Evolutionary conservation across 306 rosid genomes (phyloP).

Genomic region (Inga leiocalycina): DNA sequence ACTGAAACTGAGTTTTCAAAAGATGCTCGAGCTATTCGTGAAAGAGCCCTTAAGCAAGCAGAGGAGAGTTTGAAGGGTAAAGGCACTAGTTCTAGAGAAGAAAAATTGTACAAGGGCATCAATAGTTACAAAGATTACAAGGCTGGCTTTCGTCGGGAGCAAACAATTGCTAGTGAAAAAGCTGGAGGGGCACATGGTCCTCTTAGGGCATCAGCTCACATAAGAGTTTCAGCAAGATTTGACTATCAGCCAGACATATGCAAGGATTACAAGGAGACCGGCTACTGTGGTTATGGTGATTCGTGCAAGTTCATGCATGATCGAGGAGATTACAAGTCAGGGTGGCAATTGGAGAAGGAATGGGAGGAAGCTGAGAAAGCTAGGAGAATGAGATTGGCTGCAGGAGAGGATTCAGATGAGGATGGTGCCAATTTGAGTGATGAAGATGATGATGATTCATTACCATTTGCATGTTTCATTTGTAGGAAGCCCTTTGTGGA

Average conservation of each 20-base stretch:
- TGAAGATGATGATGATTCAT: slow-evolving; percentile 55
- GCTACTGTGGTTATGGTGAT: slow-evolving; percentile 87
- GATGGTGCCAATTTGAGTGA: slow-evolving; percentile 45
- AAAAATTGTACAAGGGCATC: slow-evolving; percentile 67
- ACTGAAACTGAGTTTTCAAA: slow-evolving; percentile 78
- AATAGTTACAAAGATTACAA: slow-evolving; percentile 72
- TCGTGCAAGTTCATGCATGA: slow-evolving; percentile 91
- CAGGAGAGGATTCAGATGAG: slow-evolving; percentile 50
- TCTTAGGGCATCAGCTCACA: slow-evolving; percentile 89
- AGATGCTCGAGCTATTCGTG: slow-evolving; percentile 81
- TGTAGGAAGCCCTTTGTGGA: slow-evolving; percentile 83
- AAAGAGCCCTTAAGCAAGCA: slow-evolving; percentile 75
- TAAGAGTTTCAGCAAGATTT: slow-evolving; percentile 78
- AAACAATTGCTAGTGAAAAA: slow-evolving; percentile 78
- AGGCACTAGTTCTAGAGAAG: slow-evolving; percentile 45
- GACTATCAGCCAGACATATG: slow-evolving; percentile 94
- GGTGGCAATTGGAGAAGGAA: slow-evolving; percentile 93
- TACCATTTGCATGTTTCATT: slow-evolving; percentile 86
- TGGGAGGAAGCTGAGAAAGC: slow-evolving; percentile 92
- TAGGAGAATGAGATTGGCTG: slow-evolving; percentile 75
- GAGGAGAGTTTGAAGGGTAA: slow-evolving; percentile 64
- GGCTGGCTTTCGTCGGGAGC: slow-evolving; percentile 88
- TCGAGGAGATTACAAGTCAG: slow-evolving; percentile 93
- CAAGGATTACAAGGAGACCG: slow-evolving; percentile 89
- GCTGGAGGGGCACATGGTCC: slow-evolving; percentile 94